Evolutionary conservation across 768 basidiomycete species (phyloP), one percentile per base, ranked within the genome.

Genomic region (Suillus decipiens): DNA sequence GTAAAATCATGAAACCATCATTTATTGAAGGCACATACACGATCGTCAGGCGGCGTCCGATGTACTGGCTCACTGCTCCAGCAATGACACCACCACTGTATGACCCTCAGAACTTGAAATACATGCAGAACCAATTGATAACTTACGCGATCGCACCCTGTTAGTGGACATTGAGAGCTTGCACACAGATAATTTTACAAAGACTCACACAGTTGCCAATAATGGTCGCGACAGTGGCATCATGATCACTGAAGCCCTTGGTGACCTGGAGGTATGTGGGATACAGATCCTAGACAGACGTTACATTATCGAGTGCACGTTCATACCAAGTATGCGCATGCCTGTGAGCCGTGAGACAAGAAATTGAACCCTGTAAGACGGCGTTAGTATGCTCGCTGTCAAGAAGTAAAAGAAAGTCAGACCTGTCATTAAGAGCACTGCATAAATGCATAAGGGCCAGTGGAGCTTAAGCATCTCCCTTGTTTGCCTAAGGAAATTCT

Each of bases 351-450:
- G 74, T 90, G 90, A 12, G 87, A 87, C 65, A 90, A 80, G 76
- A 92, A 90, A 73, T 90, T 91, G 81, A 91, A 89, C 12, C 87
- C 87, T n/a, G n/a, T n/a, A n/a, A n/a, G n/a, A n/a, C n/a, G n/a
- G n/a, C n/a, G n/a, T n/a, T n/a, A n/a, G n/a, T n/a, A n/a, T n/a
- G n/a, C n/a, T n/a, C n/a, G n/a, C n/a, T n/a, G n/a, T n/a, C n/a
- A n/a, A n/a, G n/a, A n/a, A n/a, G n/a, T n/a, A n/a, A n/a, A n/a
- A n/a, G n/a, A n/a, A n/a, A n/a, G n/a, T n/a, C n/a, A n/a, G n/a
- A n/a, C n/a, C 80, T 1, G 88, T 87, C 90, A 95, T 92, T 61
- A 95, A 82, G 55, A 94, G 76, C 22, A 95, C 83, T 1, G 90
- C 90, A 69, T 95, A 96, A 57, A 95, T 86, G 71, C 90, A 93